These are phyloP conservation scores for Plasmodium knowlesi DNA, from an alignment of 169 alveolate species.

Conservation along the genomic window DNA sequence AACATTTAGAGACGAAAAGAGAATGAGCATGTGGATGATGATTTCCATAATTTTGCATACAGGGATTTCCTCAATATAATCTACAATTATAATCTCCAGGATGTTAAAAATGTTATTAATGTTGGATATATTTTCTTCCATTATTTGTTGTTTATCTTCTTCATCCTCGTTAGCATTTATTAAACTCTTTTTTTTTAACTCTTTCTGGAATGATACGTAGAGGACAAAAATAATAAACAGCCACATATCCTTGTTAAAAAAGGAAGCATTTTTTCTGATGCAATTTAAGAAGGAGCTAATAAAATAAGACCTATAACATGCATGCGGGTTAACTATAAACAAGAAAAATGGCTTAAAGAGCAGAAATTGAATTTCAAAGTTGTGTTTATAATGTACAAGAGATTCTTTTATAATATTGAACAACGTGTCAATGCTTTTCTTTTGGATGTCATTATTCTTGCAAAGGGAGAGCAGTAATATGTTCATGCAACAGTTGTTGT, in stretches of 20 bases:
- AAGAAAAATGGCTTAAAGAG: constrained; percentile 67
- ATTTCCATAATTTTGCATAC: constrained; percentile 71
- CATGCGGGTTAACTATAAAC: constrained; percentile 65
- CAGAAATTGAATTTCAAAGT: constrained; percentile 50
- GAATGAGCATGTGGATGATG: constrained; percentile 62
- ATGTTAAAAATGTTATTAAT: constrained; percentile 63
- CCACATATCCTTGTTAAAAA: constrained; percentile 61
- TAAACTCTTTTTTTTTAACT: constrained; percentile 41
- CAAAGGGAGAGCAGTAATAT: constrained; percentile 53
- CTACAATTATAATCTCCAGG: constrained; percentile 65
- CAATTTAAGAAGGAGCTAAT: constrained; percentile 47
- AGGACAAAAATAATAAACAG: constrained; percentile 58
- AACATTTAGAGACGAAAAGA: constrained; percentile 42
- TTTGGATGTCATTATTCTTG: constrained; percentile 68
- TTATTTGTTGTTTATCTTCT: constrained; percentile 9
- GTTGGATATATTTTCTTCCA: constrained; percentile 45
- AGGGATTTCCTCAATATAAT: constrained; percentile 72
- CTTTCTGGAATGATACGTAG: constrained; percentile 54
- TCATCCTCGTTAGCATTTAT: neutral
- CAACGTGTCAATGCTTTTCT: constrained; percentile 63
- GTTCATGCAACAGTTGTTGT: constrained; percentile 63
- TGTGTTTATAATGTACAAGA: constrained; percentile 24
- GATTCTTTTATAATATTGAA: constrained; percentile 70
- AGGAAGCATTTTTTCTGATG: constrained; percentile 66
- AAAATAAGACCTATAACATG: constrained; percentile 46